These are phyloP conservation scores for Letharia columbiana DNA, from an alignment of 495 filamentous ascomycete species.

Conservation along the genomic window DNA sequence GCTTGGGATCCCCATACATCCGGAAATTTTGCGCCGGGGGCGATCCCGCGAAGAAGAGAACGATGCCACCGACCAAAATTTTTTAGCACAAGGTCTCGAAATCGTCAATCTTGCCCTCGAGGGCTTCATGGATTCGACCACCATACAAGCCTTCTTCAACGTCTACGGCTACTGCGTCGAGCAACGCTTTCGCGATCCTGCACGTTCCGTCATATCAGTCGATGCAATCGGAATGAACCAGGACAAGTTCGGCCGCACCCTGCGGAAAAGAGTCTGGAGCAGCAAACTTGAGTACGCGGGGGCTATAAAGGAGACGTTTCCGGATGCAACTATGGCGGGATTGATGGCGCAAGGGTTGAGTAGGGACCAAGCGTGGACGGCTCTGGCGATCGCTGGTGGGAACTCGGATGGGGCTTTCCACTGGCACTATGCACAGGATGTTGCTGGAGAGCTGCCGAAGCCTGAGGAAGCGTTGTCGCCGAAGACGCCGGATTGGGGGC, in stretches of 20 bases:
- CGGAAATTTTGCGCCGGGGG: not conserved
- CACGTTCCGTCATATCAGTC: not conserved
- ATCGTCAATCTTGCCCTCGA: slow-evolving; percentile 17
- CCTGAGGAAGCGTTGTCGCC: not conserved
- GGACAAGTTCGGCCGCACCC: not conserved
- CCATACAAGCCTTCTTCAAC: slow-evolving; percentile 19
- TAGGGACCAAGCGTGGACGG: not conserved
- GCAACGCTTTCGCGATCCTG: not conserved
- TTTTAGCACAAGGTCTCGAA: not conserved
- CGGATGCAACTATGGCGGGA: not conserved
- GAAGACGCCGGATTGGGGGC: not conserved
- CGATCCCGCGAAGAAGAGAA: not conserved
- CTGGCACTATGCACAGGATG: not conserved
- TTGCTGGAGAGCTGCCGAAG: not conserved
- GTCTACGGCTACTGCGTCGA: slow-evolving; percentile 16
- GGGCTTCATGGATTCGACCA: slow-evolving; percentile 16
- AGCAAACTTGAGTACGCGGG: too few species aligned
- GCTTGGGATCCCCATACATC: not conserved
- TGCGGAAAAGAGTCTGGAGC: not conserved
- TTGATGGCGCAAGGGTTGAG: not conserved
- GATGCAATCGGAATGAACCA: not conserved
- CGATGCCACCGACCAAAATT: not conserved
- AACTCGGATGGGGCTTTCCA: not conserved
- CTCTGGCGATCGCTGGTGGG: not conserved
- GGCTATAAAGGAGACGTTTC: not conserved